Percentiles rank a stretch among this genome's conserved stretches.
Evolutionary conservation across 2,329 filamentous ascomycete species (phyloP).

Genomic region (Penicillium oxalicum): DNA sequence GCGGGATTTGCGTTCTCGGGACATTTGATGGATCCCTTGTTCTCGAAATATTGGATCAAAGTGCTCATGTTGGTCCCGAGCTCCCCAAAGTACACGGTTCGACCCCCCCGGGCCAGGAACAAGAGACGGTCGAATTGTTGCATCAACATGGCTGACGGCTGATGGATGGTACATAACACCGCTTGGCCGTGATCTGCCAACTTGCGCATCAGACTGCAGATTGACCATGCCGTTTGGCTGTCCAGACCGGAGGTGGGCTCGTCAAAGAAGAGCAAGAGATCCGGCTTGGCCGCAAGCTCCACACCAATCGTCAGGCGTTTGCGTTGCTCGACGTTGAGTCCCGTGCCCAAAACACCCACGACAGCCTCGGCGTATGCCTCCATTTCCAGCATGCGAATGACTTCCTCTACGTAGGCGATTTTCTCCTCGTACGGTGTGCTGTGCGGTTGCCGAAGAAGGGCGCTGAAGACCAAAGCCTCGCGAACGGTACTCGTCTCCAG

Average conservation of each 20-base stretch:
- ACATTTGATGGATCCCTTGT: conserved; percentile 55
- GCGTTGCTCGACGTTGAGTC: conserved; percentile 55
- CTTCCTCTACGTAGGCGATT: conserved; percentile 75
- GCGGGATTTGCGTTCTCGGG: conserved; percentile 61
- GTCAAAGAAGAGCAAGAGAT: conserved; percentile 81
- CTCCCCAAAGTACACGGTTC: conserved; percentile 62
- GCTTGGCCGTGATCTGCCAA: conserved; percentile 84
- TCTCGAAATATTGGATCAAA: conserved; percentile 58
- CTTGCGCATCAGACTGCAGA: conserved; percentile 77
- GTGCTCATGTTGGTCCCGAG: conserved; percentile 53
- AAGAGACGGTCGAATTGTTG: conserved; percentile 66
- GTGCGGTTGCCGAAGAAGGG: conserved; percentile 73
- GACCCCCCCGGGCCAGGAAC: conserved; percentile 58
- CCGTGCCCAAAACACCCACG: conserved; percentile 80
- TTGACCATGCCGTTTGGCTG: conserved; percentile 85
- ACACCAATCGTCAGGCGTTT: conserved; percentile 84
- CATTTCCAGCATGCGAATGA: conserved; percentile 86
- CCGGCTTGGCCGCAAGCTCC: conserved; percentile 83
- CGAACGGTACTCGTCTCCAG: conserved; percentile 77
- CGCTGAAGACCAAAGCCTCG: conserved; percentile 78
- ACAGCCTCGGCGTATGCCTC: conserved; percentile 80
- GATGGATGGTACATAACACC: conserved; percentile 88
- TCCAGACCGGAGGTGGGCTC: conserved; percentile 91
- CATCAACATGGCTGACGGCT: conserved; percentile 86
- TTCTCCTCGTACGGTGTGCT: conserved; percentile 68